Percentiles rank a stretch among this genome's conserved stretches.
phyloP scores from a whole-genome alignment of 345 rosid genomes.

The Moringa oleifera region DNA sequence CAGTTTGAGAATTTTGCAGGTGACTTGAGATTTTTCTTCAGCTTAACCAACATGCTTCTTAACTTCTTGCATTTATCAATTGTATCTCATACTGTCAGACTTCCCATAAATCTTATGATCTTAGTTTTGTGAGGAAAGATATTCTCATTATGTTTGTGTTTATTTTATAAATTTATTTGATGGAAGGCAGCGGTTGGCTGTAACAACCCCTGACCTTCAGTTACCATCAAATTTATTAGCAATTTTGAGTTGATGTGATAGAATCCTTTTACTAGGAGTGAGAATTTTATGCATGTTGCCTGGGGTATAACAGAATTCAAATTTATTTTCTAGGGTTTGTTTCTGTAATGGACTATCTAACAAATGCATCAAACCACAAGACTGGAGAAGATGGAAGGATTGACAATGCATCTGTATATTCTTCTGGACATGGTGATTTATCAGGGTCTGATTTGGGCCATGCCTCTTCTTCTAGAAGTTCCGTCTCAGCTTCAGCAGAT shows the following conservation, averaged over 20 bases:
- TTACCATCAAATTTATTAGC: background rate
- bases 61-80: background rate
- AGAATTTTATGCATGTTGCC: background rate
- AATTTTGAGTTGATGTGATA: background rate
- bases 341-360: slow-evolving; percentile 57
- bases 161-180: background rate
- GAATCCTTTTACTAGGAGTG: background rate
- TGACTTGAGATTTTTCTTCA: background rate
- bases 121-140: background rate
- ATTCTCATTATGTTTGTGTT: no score
- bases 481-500: slow-evolving; percentile 49
- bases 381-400: slow-evolving; percentile 39
- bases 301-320: background rate
- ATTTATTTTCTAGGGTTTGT: slow-evolving; percentile 22
- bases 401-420: slow-evolving; percentile 39
- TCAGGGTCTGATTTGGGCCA: slow-evolving; percentile 49
- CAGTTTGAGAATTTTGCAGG: background rate
- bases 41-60: no score
- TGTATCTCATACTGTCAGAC: background rate
- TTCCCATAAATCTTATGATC: background rate
- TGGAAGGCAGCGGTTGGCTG: background rate
- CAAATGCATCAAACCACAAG: slow-evolving; percentile 16
- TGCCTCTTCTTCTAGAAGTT: slow-evolving; percentile 52
- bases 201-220: background rate
- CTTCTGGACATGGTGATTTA: slow-evolving; percentile 34